Evolutionary conservation across 371 early-diverging fungal species (phyloP).

Genomic region (Cokeromyces recurvatus): DNA sequence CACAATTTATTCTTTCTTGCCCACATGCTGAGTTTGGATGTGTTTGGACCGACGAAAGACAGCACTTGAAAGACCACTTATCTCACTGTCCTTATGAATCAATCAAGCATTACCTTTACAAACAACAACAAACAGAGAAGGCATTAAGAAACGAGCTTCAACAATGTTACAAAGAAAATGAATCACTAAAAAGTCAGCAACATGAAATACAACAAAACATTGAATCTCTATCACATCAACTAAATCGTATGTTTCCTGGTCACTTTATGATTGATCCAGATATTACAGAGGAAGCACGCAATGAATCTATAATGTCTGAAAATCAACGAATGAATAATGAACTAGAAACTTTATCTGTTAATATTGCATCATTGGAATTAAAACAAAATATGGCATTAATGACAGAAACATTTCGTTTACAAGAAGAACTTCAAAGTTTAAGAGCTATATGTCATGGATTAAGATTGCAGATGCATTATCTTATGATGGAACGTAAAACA

Average conservation of each 20-base stretch:
- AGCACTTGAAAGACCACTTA: slow-evolving; percentile 34
- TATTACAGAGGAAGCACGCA: slow-evolving; percentile 21
- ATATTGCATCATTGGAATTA: slow-evolving; percentile 55
- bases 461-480: slow-evolving; percentile 68
- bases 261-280: slow-evolving; percentile 24
- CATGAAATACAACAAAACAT: slow-evolving; percentile 37
- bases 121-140: slow-evolving; percentile 45
- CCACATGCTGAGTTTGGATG: slow-evolving; percentile 55
- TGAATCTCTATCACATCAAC: slow-evolving; percentile 33
- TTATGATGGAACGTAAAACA: slow-evolving; percentile 50
- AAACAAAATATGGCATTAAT: slow-evolving; percentile 69
- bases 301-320: slow-evolving; percentile 36
- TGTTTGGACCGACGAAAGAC: slow-evolving; percentile 54
- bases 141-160: slow-evolving; percentile 42
- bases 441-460: slow-evolving; percentile 60
- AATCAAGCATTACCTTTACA: slow-evolving; percentile 50
- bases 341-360: slow-evolving; percentile 54
- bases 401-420: slow-evolving; percentile 62
- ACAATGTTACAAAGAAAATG: slow-evolving; percentile 37
- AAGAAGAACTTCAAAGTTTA: slow-evolving; percentile 67
- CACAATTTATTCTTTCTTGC: slow-evolving; percentile 48
- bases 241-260: slow-evolving; percentile 37
- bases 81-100: slow-evolving; percentile 56
- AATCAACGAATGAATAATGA: slow-evolving; percentile 54
- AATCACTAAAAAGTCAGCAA: slow-evolving; percentile 41